Percentiles rank a stretch among this genome's conserved stretches.
phyloP scores from a whole-genome alignment of 2,329 filamentous ascomycete species.

The Westerdykella ornata region DNA sequence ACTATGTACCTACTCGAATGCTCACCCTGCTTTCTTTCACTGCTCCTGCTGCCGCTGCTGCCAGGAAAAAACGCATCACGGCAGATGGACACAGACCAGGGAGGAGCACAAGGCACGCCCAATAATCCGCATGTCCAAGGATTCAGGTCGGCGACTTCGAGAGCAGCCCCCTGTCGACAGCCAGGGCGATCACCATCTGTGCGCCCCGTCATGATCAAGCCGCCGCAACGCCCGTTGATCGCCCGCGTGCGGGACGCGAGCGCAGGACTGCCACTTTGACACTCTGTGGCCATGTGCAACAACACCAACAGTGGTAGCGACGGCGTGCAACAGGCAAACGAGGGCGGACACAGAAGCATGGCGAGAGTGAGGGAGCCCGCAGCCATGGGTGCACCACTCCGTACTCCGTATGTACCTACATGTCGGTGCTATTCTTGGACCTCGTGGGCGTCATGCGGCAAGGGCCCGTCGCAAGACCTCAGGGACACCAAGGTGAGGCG shows the following conservation, averaged over 20 bases:
- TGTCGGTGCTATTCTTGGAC: too few relatives aligned
- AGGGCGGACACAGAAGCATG: not conserved
- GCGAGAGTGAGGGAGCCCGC: not conserved
- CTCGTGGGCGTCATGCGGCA: too few relatives aligned
- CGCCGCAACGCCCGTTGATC: constrained; percentile 37
- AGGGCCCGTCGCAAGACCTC: too few relatives aligned
- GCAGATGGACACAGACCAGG: not conserved
- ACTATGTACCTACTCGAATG: too few relatives aligned
- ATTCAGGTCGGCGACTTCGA: constrained; percentile 32
- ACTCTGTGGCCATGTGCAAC: not conserved
- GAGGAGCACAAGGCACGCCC: not conserved
- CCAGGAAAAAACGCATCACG: not conserved
- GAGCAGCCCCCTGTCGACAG: constrained; percentile 17
- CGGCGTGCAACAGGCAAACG: not conserved
- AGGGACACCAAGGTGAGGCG: too few relatives aligned
- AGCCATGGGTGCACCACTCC: too few relatives aligned
- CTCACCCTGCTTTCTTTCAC: too few relatives aligned
- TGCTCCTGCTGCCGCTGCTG: too few relatives aligned
- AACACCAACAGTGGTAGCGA: not conserved
- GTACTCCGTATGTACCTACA: too few relatives aligned
- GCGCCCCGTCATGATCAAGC: constrained; percentile 26
- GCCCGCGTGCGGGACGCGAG: constrained; percentile 11
- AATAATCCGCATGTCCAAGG: constrained; percentile 2
- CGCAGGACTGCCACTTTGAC: not conserved
- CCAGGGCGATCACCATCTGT: constrained; percentile 29